Conservation (phyloP, 108 stramenopile genomes). For the Bacterosira constricta region DNA sequence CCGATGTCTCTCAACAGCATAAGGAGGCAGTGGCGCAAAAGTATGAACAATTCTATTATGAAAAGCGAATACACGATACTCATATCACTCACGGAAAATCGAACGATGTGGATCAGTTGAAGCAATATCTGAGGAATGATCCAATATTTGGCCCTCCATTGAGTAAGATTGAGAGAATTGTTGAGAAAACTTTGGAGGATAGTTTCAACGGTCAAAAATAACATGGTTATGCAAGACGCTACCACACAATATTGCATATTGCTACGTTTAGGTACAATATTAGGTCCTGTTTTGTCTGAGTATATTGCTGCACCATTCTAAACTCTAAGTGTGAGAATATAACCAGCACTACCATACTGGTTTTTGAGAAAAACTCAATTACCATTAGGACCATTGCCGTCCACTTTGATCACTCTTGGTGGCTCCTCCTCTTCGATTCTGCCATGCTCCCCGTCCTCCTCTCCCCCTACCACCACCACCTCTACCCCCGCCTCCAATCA, state of each 20-base stretch:
- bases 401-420: conserved; percentile 18
- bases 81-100: conserved; percentile 17
- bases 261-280: no score
- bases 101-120: not conserved
- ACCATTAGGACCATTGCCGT: conserved; percentile 42
- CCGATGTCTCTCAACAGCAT: not conserved
- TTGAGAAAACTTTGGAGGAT: conserved; percentile 7
- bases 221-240: no score
- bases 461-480: conserved; percentile 1
- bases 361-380: no score
- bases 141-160: conserved; percentile 21
- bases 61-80: not conserved
- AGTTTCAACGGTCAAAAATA: no score
- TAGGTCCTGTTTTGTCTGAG: no score
- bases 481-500: conserved; percentile 4
- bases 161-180: conserved; percentile 18
- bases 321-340: no score
- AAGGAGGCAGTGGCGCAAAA: conserved; percentile 6
- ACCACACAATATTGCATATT: no score
- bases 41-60: conserved; percentile 8
- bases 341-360: no score
- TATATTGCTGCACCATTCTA: no score
- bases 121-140: conserved; percentile 14
- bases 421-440: conserved; percentile 3
- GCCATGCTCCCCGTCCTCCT: not conserved